Conservation (phyloP, 2,329 filamentous ascomycete species). For the Fusarium xyrophilum region DNA sequence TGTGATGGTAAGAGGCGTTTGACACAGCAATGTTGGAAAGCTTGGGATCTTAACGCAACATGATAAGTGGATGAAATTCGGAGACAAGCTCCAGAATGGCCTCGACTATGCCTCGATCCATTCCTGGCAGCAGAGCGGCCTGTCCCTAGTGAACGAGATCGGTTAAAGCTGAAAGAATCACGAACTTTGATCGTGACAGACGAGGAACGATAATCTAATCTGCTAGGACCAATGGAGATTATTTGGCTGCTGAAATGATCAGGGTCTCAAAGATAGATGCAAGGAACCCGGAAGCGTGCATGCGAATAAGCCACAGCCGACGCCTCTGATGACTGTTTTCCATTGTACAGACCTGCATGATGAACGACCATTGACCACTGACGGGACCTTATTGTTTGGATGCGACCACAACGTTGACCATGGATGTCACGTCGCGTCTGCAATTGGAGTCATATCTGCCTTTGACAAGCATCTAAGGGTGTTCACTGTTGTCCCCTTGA, state of each 20-base stretch:
- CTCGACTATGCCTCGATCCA: constrained; percentile 3
- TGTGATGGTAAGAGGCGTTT: constrained; percentile 8
- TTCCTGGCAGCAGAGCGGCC: constrained; percentile 19
- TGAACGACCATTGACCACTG: constrained; percentile 1
- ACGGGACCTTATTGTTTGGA: background rate
- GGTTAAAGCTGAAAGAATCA: constrained; percentile 12
- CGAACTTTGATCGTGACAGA: constrained; percentile 2
- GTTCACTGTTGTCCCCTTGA: constrained; percentile 16
- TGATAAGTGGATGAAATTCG: background rate
- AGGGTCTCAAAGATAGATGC: constrained; percentile 10
- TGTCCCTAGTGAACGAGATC: constrained; percentile 19
- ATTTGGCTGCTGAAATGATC: constrained; percentile 4
- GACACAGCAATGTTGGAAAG: constrained; percentile 2
- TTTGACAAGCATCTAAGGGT: background rate
- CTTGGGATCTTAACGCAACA: background rate
- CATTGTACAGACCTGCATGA: constrained; percentile 2
- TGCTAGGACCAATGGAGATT: constrained; percentile 4
- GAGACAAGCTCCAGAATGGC: background rate
- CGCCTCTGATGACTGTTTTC: constrained; percentile 13
- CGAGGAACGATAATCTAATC: constrained; percentile 1
- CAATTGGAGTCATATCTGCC: background rate
- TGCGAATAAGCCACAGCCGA: constrained; percentile 30
- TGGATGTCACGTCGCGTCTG: constrained; percentile 8
- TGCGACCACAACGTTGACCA: constrained; percentile 8
- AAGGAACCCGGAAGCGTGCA: constrained; percentile 34